Evolutionary conservation across 176 grass and related monocot genomes (phyloP), one percentile per base, ranked within the genome.

Genomic region (Juncus effusus): DNA sequence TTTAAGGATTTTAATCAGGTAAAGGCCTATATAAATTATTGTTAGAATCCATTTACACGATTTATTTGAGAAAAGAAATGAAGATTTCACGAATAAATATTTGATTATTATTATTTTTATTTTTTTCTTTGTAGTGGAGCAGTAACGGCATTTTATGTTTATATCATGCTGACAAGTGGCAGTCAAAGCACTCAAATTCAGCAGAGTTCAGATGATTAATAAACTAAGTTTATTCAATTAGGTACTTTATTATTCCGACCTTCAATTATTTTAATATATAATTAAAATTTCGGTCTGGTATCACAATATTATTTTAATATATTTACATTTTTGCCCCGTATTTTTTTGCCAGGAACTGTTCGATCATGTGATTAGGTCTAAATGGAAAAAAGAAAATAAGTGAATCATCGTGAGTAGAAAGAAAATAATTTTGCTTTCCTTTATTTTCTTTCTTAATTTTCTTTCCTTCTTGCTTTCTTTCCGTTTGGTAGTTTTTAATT

Each of bases 111-210:
- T 28, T 28, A 1, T 1, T 28, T 54, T 68, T 39, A 37, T 36
- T 68, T 2, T 54, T 13, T 51, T 45, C 36, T 57, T 41, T 55
- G 54, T 52, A 72, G 69, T 42, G 69, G 54, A 59, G 69, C 54
- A 42, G 69, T 6, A 28, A 52, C 69, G 44, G 53, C 38, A 45
- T 60, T 72, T 36, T 72, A 59, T 60, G 54, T 72, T 45, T 72
- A 72, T 72, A 60, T 38, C 14, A 72, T 72, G 53, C 2, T 72
- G 38, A 59, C 38, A 59, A 60, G 69, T 58, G 54, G 53, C 58
- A 38, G 58, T 59, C 54, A 72, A 56, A 56, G 2, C 58, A 10
- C 69, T 16, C 35, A 36, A 49, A 70, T 13, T 70, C 66, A 70
- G 66, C 37, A 10, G 3, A 45, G 55, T 41, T 72, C 15, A 11